phyloP scores from a whole-genome alignment of 148 eudicot species.

The Silene conica region DNA sequence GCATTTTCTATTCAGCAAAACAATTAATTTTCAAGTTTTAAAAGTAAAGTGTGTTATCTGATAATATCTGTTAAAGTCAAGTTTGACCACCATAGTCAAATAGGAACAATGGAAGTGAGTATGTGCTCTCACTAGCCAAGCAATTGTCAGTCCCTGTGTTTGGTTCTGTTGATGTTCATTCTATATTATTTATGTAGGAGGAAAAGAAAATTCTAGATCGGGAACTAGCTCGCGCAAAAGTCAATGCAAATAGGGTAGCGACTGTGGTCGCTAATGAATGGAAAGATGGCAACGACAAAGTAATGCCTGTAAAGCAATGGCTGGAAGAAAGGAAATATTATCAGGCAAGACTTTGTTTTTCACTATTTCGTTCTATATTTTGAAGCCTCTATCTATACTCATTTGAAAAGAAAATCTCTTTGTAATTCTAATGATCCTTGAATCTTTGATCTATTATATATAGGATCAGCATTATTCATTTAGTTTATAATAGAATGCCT shows the following conservation, averaged over 20 bases:
- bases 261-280: constrained; percentile 96
- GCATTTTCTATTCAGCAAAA: no score
- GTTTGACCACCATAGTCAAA: no score
- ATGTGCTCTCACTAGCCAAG: neutral
- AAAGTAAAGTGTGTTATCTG: no score
- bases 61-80: no score
- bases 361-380: neutral
- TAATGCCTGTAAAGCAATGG: constrained; percentile 99
- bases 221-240: constrained; percentile 91
- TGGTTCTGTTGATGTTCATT: constrained; percentile 5
- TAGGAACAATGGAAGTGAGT: no score
- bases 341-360: constrained; percentile 47
- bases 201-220: constrained; percentile 79
- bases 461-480: neutral
- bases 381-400: neutral
- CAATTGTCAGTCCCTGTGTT: neutral
- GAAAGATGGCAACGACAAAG: constrained; percentile 97
- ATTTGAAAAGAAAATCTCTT: neutral
- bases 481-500: neutral
- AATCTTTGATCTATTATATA: neutral
- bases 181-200: constrained; percentile 46
- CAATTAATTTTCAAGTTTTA: no score
- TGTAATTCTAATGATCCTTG: neutral
- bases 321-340: constrained; percentile 90
- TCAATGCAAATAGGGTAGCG: constrained; percentile 92